Evolutionary conservation across 805 yeast genomes (phyloP).

Genomic region (Starmerella stigmatis): DNA sequence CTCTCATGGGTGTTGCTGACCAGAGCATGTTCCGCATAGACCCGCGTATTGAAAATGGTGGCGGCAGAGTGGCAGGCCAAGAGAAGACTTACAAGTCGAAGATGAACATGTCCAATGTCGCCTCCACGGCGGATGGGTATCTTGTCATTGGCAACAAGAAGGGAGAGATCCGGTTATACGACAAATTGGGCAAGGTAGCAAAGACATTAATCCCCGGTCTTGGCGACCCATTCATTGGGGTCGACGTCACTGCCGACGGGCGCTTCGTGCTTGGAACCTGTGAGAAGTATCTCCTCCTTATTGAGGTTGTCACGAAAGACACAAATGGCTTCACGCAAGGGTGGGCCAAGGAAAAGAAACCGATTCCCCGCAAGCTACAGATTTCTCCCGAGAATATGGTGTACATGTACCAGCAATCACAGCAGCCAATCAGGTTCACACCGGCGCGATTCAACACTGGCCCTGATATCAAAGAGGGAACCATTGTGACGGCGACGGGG

Average conservation of each 20-base stretch:
- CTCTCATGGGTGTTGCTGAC: conserved; percentile 57
- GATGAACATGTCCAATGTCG: conserved; percentile 43
- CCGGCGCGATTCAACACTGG: conserved; percentile 72
- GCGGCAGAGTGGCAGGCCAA: conserved; percentile 49
- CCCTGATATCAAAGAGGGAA: conserved; percentile 49
- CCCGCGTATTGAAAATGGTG: conserved; percentile 51
- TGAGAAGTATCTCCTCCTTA: conserved; percentile 53
- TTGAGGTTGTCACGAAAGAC: conserved; percentile 53
- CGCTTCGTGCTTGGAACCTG: conserved; percentile 75
- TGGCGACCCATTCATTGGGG: conserved; percentile 60
- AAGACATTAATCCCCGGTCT: conserved; percentile 71
- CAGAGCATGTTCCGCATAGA: conserved; percentile 66
- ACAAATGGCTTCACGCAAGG: conserved; percentile 61
- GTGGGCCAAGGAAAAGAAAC: conserved; percentile 55
- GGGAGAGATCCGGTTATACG: conserved; percentile 70
- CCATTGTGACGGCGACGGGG: conserved; percentile 69
- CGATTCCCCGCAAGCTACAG: conserved; percentile 56
- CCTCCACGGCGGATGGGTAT: conserved; percentile 64
- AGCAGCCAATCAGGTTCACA: conserved; percentile 47
- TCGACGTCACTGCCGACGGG: conserved; percentile 71
- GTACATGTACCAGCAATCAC: conserved; percentile 43
- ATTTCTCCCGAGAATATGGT: conserved; percentile 64
- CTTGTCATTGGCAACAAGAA: conserved; percentile 64
- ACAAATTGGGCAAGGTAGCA: conserved; percentile 62
- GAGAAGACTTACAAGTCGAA: conserved; percentile 46